Evolutionary conservation across 768 basidiomycete genomes (phyloP), one percentile per base, ranked within the genome.

Genomic region (Hysterangium stoloniferum): DNA sequence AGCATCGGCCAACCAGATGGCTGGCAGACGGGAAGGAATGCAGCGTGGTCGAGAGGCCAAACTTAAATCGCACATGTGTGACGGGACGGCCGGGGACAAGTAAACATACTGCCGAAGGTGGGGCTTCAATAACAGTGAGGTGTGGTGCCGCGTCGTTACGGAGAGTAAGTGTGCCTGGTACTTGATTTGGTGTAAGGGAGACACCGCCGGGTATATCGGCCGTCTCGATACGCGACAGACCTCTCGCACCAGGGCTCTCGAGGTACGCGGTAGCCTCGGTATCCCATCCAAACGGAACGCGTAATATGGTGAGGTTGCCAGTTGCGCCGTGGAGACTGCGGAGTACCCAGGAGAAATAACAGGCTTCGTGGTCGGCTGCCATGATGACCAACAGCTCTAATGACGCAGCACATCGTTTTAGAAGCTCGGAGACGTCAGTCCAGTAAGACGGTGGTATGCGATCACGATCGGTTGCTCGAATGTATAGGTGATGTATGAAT

Each of bases 81-180:
- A 51, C 27, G 8, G 49, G 49, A 7, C 49, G 49, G 9, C 49
- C 49, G 20, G 49, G 49, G 4, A 51, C 49, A 22, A 51, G 40
- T 8, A 41, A 40, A 41, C 37, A 42, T 1, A 51, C 20, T n/a
- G 49, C 49, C 20, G 22, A 5, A 25, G 41, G 37, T 6, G 49
- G 49, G 11, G 49, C 49, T 2, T 51, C 49, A n/a, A 51, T 31
- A 17, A 12, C 17, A 25, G 37, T 29, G 11, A 51, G 25, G 20
- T 40, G 29, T 8, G 37, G 9, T 9, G 25, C 36, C 17, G 49
- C 49, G 17, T 51, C 49, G 29, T 20, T 37, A 27, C 25, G 49
- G 22, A 51, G 31, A 4, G 49, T 31, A 22, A 51, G 24, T 2
- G 20, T 28, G 28, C 27, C 15, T 6, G 38, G 40, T n/a, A 40